Percentiles rank a stretch among this genome's conserved stretches.
phyloP scores from a whole-genome alignment of 179 eudicot genomes.

The Patellifolia procumbens region DNA sequence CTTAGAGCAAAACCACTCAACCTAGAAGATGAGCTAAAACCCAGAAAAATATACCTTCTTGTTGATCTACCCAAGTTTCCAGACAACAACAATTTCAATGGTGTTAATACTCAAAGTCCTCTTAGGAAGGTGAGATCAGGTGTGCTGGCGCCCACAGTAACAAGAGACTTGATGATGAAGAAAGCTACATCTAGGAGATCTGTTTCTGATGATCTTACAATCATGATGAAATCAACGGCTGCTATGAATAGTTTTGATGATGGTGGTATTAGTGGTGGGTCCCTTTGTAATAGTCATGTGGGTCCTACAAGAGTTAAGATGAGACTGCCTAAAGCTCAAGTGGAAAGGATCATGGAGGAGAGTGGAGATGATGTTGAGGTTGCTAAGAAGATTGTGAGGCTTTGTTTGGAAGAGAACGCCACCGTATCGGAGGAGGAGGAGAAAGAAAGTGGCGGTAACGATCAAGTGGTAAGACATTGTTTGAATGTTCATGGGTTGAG shows the following conservation, averaged over 20 bases:
- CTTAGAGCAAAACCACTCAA: slow-evolving; percentile 62
- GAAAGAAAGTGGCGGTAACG: slow-evolving; percentile 3
- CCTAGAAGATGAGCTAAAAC: slow-evolving; percentile 39
- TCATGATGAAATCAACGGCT: slow-evolving; percentile 19
- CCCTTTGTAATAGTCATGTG: neutral
- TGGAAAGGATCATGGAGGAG: slow-evolving; percentile 53
- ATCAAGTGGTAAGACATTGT: slow-evolving; percentile 12
- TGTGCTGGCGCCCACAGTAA: slow-evolving; percentile 25
- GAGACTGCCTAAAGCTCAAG: slow-evolving; percentile 49
- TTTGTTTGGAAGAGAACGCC: slow-evolving; percentile 35
- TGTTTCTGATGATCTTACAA: slow-evolving; percentile 40
- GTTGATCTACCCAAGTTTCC: slow-evolving; percentile 59
- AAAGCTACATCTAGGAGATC: slow-evolving; percentile 36
- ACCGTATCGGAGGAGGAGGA: neutral
- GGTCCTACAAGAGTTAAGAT: slow-evolving; percentile 53
- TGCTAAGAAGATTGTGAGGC: slow-evolving; percentile 46
- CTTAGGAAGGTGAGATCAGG: slow-evolving; percentile 38
- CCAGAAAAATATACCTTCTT: slow-evolving; percentile 63
- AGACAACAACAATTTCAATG: no score
- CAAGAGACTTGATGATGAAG: neutral
- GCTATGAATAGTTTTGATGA: neutral
- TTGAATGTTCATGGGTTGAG: slow-evolving; percentile 11
- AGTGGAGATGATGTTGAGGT: slow-evolving; percentile 53
- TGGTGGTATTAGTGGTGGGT: neutral
- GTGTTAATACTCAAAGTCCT: slow-evolving; percentile 17